These are phyloP conservation scores for Trichothecium roseum DNA, from an alignment of 2,329 filamentous ascomycete species.

Conservation along the genomic window DNA sequence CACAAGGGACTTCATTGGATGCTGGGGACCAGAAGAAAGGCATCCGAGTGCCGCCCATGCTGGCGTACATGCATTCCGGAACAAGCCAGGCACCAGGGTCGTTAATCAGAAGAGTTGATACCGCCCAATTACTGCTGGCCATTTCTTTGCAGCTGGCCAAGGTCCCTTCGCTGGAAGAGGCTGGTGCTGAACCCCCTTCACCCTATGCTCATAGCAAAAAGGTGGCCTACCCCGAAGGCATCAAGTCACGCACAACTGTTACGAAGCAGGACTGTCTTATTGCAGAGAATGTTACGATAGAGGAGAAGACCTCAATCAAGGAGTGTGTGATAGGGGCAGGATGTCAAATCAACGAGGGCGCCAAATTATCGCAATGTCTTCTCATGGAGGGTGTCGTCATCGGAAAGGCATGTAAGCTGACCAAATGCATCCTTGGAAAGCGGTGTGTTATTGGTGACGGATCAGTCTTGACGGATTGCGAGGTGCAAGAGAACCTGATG, in stretches of 20 bases:
- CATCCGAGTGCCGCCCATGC: constrained; percentile 53
- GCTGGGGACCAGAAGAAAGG: constrained; percentile 8
- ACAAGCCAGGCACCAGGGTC: constrained; percentile 35
- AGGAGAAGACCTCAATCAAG: constrained; percentile 86
- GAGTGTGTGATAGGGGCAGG: constrained; percentile 81
- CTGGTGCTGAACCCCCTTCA: constrained; percentile 45
- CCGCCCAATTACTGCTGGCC: constrained; percentile 66
- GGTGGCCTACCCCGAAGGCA: constrained; percentile 71
- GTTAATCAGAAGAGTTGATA: constrained; percentile 82
- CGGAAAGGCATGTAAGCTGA: constrained; percentile 74
- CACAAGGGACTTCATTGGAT: too few species aligned
- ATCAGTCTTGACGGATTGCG: constrained; percentile 73
- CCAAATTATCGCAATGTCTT: constrained; percentile 75
- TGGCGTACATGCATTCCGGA: constrained; percentile 71
- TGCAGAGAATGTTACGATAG: constrained; percentile 79
- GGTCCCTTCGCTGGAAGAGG: constrained; percentile 59
- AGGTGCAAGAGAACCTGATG: constrained; percentile 83
- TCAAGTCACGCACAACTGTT: constrained; percentile 73
- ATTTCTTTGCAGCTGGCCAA: constrained; percentile 83
- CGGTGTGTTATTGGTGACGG: constrained; percentile 75
- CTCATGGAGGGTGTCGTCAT: constrained; percentile 88
- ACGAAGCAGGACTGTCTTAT: constrained; percentile 74
- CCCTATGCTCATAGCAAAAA: constrained; percentile 72
- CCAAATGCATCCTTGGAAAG: constrained; percentile 77
- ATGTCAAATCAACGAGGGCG: constrained; percentile 78